Evolutionary conservation across 2,329 filamentous ascomycete genomes (phyloP).

Genomic region (Epichloe scottii): DNA sequence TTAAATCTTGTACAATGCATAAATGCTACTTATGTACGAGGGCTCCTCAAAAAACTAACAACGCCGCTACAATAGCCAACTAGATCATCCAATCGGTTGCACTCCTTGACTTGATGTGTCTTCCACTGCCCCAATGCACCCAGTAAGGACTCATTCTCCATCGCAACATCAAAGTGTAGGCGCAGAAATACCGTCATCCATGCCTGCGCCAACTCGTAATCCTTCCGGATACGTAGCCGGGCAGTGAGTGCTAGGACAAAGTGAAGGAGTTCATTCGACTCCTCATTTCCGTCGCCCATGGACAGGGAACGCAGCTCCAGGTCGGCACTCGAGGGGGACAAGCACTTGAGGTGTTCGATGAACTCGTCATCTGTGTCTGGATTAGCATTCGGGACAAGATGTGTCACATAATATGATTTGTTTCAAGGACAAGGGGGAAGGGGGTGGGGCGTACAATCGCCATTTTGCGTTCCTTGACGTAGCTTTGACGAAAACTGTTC

Average conservation of each 20-base stretch:
- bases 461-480: slow-evolving; percentile 36
- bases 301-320: slow-evolving; percentile 77
- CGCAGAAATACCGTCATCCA: slow-evolving; percentile 95
- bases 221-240: slow-evolving; percentile 53
- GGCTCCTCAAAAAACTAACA: slow-evolving; percentile 63
- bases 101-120: slow-evolving; percentile 57
- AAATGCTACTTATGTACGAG: slow-evolving; percentile 18
- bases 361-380: slow-evolving; percentile 44
- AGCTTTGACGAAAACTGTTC: slow-evolving; percentile 47
- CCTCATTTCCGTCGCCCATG: slow-evolving; percentile 28
- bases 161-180: slow-evolving; percentile 53
- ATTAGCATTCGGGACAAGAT: slow-evolving; percentile 10
- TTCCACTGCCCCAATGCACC: slow-evolving; percentile 57
- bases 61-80: slow-evolving; percentile 85
- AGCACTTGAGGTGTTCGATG: slow-evolving; percentile 64
- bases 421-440: too few species aligned
- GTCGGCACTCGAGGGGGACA: slow-evolving; percentile 77
- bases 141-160: slow-evolving; percentile 40
- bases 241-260: slow-evolving; percentile 75
- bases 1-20: not conserved
- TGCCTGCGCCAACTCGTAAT: slow-evolving; percentile 89
- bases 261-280: slow-evolving; percentile 57
- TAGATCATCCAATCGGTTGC: slow-evolving; percentile 56
- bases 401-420: not conserved
- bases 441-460: slow-evolving; percentile 41